Evolutionary conservation across 768 basidiomycete species (phyloP), one percentile per base, ranked within the genome.

Genomic region (Termitomyces sp.): DNA sequence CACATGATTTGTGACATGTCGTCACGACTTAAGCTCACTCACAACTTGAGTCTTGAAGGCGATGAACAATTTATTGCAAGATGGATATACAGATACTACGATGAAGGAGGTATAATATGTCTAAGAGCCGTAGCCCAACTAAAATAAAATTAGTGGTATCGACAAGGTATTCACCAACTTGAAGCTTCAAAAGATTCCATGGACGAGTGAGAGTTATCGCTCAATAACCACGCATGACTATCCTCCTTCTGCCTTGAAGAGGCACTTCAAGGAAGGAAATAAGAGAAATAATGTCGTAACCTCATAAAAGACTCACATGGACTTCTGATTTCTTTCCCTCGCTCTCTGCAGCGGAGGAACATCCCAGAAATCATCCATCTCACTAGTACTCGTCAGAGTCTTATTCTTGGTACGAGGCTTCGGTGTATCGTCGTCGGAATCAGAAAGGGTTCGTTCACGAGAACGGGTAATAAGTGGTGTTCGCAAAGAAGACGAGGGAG

Each of bases 161-260:
- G n/a, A n/a, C n/a, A n/a, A 36, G 6, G 45, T 32, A 15, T 29
- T 46, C 47, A 41, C 25, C 7, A 41, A 35, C 25, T n/a, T n/a
- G n/a, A n/a, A n/a, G n/a, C 18, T 35, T 33, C 29, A 27, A 16
- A 38, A 32, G 51, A 55, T 40, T 54, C 59, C 27, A 52, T 32
- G 16, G 51, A 56, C 43, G 61, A 57, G 35, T 59, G 56, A 7
- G 65, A 65, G 39, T 51, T 57, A 52, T 68, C 68, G 31, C 64
- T 66, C 41, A 68, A 55, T 23, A 70, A 57, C 69, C 69, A 70
- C 5, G 60, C 52, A 58, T 62, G 32, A 45, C 32, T 48, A 27
- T 57, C 49, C 12, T 45, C 31, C 2, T 36, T 39, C 18, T 43
- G 42, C 23, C 22, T 40, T 1, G 50, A 42, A 29, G 22, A 23